Base-by-base conservation (phyloP, 2,329 filamentous ascomycete species). In the Xylaria sp. region DNA sequence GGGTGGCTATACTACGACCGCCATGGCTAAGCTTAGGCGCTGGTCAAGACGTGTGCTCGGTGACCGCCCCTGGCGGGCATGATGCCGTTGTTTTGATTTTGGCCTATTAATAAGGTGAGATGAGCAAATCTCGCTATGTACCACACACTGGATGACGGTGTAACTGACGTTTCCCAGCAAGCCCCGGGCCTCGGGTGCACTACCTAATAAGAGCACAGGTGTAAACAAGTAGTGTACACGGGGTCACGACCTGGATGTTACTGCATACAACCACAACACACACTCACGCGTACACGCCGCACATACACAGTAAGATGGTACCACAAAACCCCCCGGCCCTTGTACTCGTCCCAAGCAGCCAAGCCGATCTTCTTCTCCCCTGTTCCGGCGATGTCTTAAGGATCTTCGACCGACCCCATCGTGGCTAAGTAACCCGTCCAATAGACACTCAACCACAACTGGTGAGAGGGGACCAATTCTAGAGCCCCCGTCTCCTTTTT, bases 111-210 rank as follows among this genome's bases (percentile, higher is more conserved):
- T 47, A 54, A 63, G 55, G 61, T 64, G 67, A 70, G 65, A 71
- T 71, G 65, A 70, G 64, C 65, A 66, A 69, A 71, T 70, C 68
- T 71, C 61, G 68, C 63, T 59, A 64, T 67, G 70, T 70, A 51
- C 63, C 60, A 72, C 70, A 66, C 49, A 33, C 33, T 43, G 56
- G 52, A 66, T 63, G 58, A 65, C 54, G 60, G 65, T 70, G 60
- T 62, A 57, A 69, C 54, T 55, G 58, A 62, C 37, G 58, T 64
- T 51, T 60, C 60, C 58, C 56, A 63, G 57, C 57, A 67, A 49
- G 38, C 52, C 49, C 63, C 59, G 56, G 48, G 44, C 44, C 54
- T 60, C 43, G 57, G 63, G 49, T 41, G 27, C 56, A 54, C 55
- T 54, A 27, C 52, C 23, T 53, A 40, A 33, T 31, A 48, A 37